These are phyloP conservation scores for Fusarium lyarnte DNA, from an alignment of 2,329 filamentous ascomycete genomes.

Conservation along the genomic window DNA sequence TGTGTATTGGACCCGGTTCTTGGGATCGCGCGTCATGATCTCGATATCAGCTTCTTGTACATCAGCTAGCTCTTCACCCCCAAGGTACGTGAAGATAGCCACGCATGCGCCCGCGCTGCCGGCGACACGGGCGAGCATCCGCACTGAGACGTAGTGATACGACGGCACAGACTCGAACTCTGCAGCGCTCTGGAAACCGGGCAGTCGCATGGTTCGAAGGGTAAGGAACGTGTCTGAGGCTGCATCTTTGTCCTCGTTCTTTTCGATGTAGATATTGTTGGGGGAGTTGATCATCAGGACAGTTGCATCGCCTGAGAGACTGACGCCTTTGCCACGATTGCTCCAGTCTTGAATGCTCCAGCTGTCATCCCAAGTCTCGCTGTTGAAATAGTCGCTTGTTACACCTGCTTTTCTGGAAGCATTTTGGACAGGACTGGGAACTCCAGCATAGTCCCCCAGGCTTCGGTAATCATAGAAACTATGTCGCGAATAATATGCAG, in stretches of 20 bases:
- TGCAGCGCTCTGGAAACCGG: slow-evolving; percentile 57
- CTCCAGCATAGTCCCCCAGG: slow-evolving; percentile 51
- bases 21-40: slow-evolving; percentile 59
- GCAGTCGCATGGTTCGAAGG: slow-evolving; percentile 57
- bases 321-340: slow-evolving; percentile 49
- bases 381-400: slow-evolving; percentile 54
- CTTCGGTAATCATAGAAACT: slow-evolving; percentile 61
- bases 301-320: slow-evolving; percentile 41
- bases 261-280: slow-evolving; percentile 59
- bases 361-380: slow-evolving; percentile 47
- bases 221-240: slow-evolving; percentile 55
- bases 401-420: slow-evolving; percentile 39
- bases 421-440: slow-evolving; percentile 47
- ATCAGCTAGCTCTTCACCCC: slow-evolving; percentile 46
- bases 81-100: slow-evolving; percentile 63
- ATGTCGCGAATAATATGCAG: slow-evolving; percentile 57
- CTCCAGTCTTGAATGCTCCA: slow-evolving; percentile 55
- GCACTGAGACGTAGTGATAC: slow-evolving; percentile 50
- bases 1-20: slow-evolving; percentile 62
- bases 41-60: slow-evolving; percentile 65
- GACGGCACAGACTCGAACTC: slow-evolving; percentile 55
- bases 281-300: slow-evolving; percentile 54
- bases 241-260: slow-evolving; percentile 49
- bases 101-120: slow-evolving; percentile 60
- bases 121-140: slow-evolving; percentile 61